These are phyloP conservation scores for Rhizopogon vinicolor DNA, from an alignment of 768 basidiomycete genomes.

Conservation along the genomic window DNA sequence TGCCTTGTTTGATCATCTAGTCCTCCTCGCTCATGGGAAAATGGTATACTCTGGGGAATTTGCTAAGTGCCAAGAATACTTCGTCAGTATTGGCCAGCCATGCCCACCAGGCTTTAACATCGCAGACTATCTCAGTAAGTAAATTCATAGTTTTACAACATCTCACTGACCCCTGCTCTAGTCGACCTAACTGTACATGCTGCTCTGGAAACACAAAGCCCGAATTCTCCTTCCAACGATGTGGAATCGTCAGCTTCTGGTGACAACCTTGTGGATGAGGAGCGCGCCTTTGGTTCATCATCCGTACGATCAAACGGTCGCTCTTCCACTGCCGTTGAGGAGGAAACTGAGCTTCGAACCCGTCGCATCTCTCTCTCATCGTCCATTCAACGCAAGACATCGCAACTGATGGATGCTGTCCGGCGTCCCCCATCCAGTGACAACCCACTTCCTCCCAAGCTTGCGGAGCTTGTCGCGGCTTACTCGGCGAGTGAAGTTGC, in stretches of 20 bases:
- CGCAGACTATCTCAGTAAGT: slow-evolving; percentile 91
- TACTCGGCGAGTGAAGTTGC: slow-evolving; percentile 69
- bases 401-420: slow-evolving; percentile 64
- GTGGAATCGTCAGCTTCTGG: slow-evolving; percentile 36
- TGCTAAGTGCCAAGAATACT: slow-evolving; percentile 68
- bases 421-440: slow-evolving; percentile 25
- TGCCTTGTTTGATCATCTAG: slow-evolving; percentile 87
- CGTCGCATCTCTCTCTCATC: slow-evolving; percentile 41
- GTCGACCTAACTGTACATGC: slow-evolving; percentile 74
- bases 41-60: slow-evolving; percentile 83
- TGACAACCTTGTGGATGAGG: slow-evolving; percentile 60
- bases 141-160: neutral
- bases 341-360: slow-evolving; percentile 51
- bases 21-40: slow-evolving; percentile 81
- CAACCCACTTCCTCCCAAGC: slow-evolving; percentile 41
- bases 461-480: slow-evolving; percentile 68
- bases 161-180: slow-evolving; percentile 18
- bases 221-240: slow-evolving; percentile 37
- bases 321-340: slow-evolving; percentile 28
- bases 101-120: slow-evolving; percentile 97
- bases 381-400: slow-evolving; percentile 68
- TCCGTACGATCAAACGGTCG: slow-evolving; percentile 35
- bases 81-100: slow-evolving; percentile 68
- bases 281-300: slow-evolving; percentile 50
- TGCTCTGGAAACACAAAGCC: slow-evolving; percentile 29